Evolutionary conservation across 177 flowering plant genomes (phyloP), one percentile per base, ranked within the genome.

Genomic region (Vitis hybrid): DNA sequence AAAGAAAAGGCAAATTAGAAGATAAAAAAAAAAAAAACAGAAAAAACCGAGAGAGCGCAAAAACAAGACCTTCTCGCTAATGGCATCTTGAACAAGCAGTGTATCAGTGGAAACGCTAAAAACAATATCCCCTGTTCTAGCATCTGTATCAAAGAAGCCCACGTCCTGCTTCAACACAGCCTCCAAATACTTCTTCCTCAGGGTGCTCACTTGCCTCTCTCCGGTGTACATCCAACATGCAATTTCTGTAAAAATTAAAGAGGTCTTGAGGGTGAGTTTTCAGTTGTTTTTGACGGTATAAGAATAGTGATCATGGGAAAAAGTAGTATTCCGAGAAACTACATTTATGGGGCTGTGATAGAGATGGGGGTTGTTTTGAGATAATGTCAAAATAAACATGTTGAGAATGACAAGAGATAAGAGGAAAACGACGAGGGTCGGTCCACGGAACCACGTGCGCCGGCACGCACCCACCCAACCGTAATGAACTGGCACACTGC

Each of bases 161-260:
- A 94, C 98, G 59, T 96, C 99, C 64, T 96, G 99, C 67, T 83
- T 96, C 82, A 96, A 74, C 49, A 91, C 98, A 1, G 98, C 94
- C 74, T 94, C 98, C 72, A 96, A 78, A 75, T 96, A 96, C 81
- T 84, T 89, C 88, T 86, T 92, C 77, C 99, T 91, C 69, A 94
- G 60, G 1, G 90, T 77, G 60, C 90, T 83, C 56, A 79, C 93
- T 77, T 96, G 99, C 74, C 99, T 87, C 75, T 95, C 99, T 54
- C 99, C 99, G 21, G 90, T 82, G 76, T 88, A 91, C 99, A 95
- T 95, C 99, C 99, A 95, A 74, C 99, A 95, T 21, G 87, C 85
- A 70, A 93, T 91, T 79, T 95, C 98, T 95, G 87, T 46, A 7
- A 46, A 59, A 55, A 55, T 54, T 14, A 60, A 12, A 60, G 59